phyloP scores from a whole-genome alignment of 31 red algal species.

The Asparagopsis taxiformis region DNA sequence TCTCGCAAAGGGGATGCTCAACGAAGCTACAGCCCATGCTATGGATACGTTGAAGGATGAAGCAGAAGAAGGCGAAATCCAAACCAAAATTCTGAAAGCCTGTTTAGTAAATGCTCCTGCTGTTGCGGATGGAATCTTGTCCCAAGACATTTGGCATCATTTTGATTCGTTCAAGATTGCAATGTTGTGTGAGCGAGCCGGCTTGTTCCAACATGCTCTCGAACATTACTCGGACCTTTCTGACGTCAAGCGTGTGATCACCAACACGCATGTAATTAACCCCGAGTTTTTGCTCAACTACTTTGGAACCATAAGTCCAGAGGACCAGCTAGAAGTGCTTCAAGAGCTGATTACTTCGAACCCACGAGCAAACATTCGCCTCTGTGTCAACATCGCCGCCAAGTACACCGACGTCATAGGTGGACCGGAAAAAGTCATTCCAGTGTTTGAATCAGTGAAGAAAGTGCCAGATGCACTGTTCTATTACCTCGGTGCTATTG shows the following conservation, averaged over 20 bases:
- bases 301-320: slow-evolving; percentile 85
- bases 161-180: slow-evolving; percentile 88
- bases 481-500: slow-evolving; percentile 85
- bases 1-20: slow-evolving; percentile 83
- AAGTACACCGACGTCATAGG: slow-evolving; percentile 91
- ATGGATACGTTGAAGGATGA: slow-evolving; percentile 89
- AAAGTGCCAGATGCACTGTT: slow-evolving; percentile 89
- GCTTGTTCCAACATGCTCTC: slow-evolving; percentile 92
- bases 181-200: slow-evolving; percentile 87
- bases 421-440: slow-evolving; percentile 70
- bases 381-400: slow-evolving; percentile 87
- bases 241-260: slow-evolving; percentile 96
- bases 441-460: slow-evolving; percentile 78
- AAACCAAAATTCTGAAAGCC: slow-evolving; percentile 93
- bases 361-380: slow-evolving; percentile 88
- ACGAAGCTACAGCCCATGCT: slow-evolving; percentile 85
- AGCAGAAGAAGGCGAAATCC: slow-evolving; percentile 71
- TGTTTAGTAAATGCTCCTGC: slow-evolving; percentile 82
- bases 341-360: slow-evolving; percentile 84
- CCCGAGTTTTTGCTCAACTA: slow-evolving; percentile 91
- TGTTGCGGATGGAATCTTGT: slow-evolving; percentile 96
- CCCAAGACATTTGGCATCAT: slow-evolving; percentile 90
- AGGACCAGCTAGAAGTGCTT: slow-evolving; percentile 82
- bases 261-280: slow-evolving; percentile 92
- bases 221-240: slow-evolving; percentile 81